Percentiles rank a stretch among this genome's conserved stretches.
Conservation (phyloP, 2,329 filamentous ascomycete genomes). For the Paecilomyces niveus region DNA sequence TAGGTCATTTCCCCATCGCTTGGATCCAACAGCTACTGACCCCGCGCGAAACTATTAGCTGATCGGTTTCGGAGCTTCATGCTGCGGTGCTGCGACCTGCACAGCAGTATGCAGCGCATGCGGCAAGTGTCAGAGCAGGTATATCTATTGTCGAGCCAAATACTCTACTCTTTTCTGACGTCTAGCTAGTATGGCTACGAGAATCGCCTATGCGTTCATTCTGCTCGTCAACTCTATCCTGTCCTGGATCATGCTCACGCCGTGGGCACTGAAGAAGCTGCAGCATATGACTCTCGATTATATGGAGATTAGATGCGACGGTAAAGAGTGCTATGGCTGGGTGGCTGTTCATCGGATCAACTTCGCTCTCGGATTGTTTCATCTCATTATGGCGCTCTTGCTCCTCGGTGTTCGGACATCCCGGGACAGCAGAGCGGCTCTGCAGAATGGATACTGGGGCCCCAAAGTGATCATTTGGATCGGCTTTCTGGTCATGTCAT, state of each 20-base stretch:
- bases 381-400: conserved; percentile 75
- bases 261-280: conserved; percentile 95
- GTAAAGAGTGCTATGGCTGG: conserved; percentile 88
- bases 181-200: conserved; percentile 74
- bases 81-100: conserved; percentile 93
- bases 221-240: conserved; percentile 94
- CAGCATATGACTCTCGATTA: conserved; percentile 90
- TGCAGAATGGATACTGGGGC: conserved; percentile 99
- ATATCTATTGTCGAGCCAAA: conserved; percentile 14
- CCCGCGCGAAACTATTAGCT: conserved; percentile 45
- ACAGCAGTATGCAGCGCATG: conserved; percentile 93
- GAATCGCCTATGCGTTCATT: conserved; percentile 91
- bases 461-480: conserved; percentile 92
- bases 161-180: conserved; percentile 15
- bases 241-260: conserved; percentile 98
- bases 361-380: conserved; percentile 91
- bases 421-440: conserved; percentile 74
- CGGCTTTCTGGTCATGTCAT: conserved; percentile 77
- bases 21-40: conserved; percentile 3
- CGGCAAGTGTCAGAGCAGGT: conserved; percentile 96
- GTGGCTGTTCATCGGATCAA: conserved; percentile 96
- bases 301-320: conserved; percentile 88
- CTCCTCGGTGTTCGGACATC: conserved; percentile 82
- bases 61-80: conserved; percentile 74
- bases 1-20: conserved; percentile 36